phyloP scores from a whole-genome alignment of 2,329 filamentous ascomycete genomes.

The Fusarium staphyleae region DNA sequence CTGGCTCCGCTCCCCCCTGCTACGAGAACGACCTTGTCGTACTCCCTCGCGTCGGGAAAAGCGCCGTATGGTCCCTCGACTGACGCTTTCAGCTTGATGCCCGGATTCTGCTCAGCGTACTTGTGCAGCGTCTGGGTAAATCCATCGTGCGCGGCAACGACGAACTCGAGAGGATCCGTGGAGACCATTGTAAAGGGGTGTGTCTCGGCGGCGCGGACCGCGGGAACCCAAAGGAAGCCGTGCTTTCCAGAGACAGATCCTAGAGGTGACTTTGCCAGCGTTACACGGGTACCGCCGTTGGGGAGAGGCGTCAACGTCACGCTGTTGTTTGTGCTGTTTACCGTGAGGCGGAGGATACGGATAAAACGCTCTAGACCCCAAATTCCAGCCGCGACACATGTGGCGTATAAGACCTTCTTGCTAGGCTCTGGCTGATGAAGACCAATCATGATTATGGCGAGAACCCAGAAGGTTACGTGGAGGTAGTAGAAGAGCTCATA shows the following conservation, averaged over 20 bases:
- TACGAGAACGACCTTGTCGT: slow-evolving; percentile 64
- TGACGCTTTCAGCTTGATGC: slow-evolving; percentile 56
- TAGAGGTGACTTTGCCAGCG: slow-evolving; percentile 57
- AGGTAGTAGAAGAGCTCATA: slow-evolving; percentile 65
- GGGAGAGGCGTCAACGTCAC: slow-evolving; percentile 62
- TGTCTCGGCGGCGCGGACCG: slow-evolving; percentile 62
- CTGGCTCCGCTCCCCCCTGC: slow-evolving; percentile 68
- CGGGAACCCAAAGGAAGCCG: slow-evolving; percentile 69
- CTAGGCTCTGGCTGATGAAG: slow-evolving; percentile 59
- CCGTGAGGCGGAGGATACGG: slow-evolving; percentile 52
- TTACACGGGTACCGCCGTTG: slow-evolving; percentile 62
- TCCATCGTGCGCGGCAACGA: slow-evolving; percentile 64
- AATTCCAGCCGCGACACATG: slow-evolving; percentile 52
- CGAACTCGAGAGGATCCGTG: slow-evolving; percentile 62
- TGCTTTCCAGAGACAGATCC: slow-evolving; percentile 63
- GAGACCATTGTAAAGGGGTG: slow-evolving; percentile 70
- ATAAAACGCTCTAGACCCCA: slow-evolving; percentile 61
- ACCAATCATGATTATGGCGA: slow-evolving; percentile 56
- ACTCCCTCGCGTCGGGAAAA: slow-evolving; percentile 58
- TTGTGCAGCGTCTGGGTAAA: slow-evolving; percentile 64
- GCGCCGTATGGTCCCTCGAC: slow-evolving; percentile 67
- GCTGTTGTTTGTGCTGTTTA: slow-evolving; percentile 58
- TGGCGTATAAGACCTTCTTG: slow-evolving; percentile 52
- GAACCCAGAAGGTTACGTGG: slow-evolving; percentile 58
- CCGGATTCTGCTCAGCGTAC: slow-evolving; percentile 58